Percentiles rank a stretch among this genome's conserved stretches.
phyloP scores from a whole-genome alignment of 805 yeast species.

The Metschnikowia chrysomelidarum region DNA sequence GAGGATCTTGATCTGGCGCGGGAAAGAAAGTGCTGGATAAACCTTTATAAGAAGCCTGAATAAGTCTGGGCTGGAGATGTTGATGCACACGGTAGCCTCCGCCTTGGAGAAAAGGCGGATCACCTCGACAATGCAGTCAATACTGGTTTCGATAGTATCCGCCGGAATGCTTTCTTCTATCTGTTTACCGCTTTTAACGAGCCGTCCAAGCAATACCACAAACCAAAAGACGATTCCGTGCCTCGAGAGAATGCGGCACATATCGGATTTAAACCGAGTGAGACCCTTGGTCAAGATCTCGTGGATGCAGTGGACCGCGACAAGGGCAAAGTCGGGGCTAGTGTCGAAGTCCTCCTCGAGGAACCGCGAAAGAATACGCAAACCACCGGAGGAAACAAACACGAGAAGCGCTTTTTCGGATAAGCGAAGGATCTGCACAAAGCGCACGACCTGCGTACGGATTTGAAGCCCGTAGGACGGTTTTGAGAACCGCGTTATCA shows the following conservation, averaged over 20 bases:
- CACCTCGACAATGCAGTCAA: slow-evolving; percentile 37
- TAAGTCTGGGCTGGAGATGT: slow-evolving; percentile 37
- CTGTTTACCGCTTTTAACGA: slow-evolving; percentile 19
- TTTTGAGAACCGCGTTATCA: slow-evolving; percentile 36
- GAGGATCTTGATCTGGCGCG: slow-evolving; percentile 39
- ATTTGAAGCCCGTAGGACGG: slow-evolving; percentile 30
- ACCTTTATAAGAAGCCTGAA: slow-evolving; percentile 43
- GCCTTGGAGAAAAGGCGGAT: slow-evolving; percentile 44
- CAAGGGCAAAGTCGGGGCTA: slow-evolving; percentile 37
- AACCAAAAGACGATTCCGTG: slow-evolving; percentile 45
- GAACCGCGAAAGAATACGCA: slow-evolving; percentile 42
- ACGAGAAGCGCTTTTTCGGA: slow-evolving; percentile 36
- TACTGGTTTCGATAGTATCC: slow-evolving; percentile 11
- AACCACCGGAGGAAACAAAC: slow-evolving; percentile 47
- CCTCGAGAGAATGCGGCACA: slow-evolving; percentile 42
- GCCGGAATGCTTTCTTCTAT: neutral
- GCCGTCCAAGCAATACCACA: slow-evolving; percentile 36
- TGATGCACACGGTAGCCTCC: slow-evolving; percentile 43
- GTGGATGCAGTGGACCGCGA: slow-evolving; percentile 36
- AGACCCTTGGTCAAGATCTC: slow-evolving; percentile 34
- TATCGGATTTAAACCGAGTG: slow-evolving; percentile 39
- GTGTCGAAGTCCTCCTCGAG: slow-evolving; percentile 45
- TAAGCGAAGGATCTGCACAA: slow-evolving; percentile 30
- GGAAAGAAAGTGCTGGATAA: slow-evolving; percentile 28
- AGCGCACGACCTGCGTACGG: slow-evolving; percentile 37